Percentiles rank a stretch among this genome's conserved stretches.
phyloP scores from a whole-genome alignment of 2,329 filamentous ascomycete species.

The Emmonsiellopsis sp. region DNA sequence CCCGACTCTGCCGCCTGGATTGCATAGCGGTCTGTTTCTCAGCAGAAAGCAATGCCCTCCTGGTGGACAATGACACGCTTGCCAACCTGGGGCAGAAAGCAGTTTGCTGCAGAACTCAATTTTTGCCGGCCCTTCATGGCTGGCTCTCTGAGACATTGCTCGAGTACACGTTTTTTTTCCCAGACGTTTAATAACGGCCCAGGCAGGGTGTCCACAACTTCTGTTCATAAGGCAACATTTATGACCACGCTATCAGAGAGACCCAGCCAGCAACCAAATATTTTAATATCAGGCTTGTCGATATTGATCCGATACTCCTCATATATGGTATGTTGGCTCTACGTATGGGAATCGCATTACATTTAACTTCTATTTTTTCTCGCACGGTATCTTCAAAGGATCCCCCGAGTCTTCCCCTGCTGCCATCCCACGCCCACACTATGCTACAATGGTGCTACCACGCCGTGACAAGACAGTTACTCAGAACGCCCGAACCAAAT shows the following conservation, averaged over 20 bases:
- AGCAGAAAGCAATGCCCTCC: neutral
- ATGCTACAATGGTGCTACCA: neutral
- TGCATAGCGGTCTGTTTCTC: neutral
- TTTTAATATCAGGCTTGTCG: neutral
- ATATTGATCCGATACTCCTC: neutral
- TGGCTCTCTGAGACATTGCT: neutral
- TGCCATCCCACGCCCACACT: neutral
- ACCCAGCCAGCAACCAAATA: neutral
- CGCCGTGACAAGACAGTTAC: neutral
- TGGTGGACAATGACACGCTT: too few species aligned
- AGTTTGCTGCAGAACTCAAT: too few species aligned
- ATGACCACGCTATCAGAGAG: neutral
- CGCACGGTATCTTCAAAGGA: neutral
- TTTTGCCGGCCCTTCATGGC: too few species aligned
- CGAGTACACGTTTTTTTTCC: neutral
- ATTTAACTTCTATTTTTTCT: too few species aligned
- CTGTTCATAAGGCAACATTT: neutral
- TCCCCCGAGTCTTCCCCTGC: neutral
- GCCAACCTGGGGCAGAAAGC: too few species aligned
- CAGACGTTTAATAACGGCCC: neutral
- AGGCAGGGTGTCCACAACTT: neutral
- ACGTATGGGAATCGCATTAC: neutral
- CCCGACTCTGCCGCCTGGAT: neutral
- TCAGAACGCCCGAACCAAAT: neutral
- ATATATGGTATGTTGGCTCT: neutral